Conservation (phyloP, 805 yeast genomes). For the Barnettozyma vustinii region DNA sequence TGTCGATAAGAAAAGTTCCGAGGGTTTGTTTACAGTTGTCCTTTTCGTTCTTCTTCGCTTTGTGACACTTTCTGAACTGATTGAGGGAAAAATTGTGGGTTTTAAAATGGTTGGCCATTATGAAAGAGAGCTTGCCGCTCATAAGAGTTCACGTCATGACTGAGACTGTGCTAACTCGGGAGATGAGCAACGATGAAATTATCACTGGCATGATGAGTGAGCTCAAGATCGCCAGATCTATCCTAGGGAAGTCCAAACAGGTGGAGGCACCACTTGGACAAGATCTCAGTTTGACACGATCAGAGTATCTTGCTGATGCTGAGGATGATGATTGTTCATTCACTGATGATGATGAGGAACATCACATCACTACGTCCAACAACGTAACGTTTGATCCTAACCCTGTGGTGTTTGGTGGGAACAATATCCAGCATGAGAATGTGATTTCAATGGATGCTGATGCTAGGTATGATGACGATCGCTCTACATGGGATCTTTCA, state of each 20-base stretch:
- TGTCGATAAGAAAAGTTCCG: background rate
- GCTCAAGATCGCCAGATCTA: slow-evolving; percentile 4
- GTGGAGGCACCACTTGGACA: background rate
- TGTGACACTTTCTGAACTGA: background rate
- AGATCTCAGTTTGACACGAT: background rate
- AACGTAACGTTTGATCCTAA: background rate
- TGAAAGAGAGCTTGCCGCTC: background rate
- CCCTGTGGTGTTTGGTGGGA: background rate
- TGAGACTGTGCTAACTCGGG: background rate
- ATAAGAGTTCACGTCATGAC: background rate
- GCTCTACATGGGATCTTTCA: background rate
- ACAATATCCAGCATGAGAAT: background rate
- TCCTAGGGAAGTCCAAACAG: background rate
- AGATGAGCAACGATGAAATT: slow-evolving; percentile 7
- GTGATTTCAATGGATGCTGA: background rate
- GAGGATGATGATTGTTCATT: background rate
- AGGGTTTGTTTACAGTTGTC: background rate
- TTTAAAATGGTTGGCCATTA: background rate
- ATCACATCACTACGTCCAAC: background rate
- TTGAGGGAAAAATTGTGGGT: background rate
- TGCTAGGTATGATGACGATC: background rate
- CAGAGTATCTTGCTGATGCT: slow-evolving; percentile 1
- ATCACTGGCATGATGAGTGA: slow-evolving; percentile 7
- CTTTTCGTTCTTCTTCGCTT: background rate
- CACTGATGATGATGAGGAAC: background rate